Evolutionary conservation across 768 basidiomycete genomes (phyloP).

Genomic region (Cystofilobasidium bisporidii): DNA sequence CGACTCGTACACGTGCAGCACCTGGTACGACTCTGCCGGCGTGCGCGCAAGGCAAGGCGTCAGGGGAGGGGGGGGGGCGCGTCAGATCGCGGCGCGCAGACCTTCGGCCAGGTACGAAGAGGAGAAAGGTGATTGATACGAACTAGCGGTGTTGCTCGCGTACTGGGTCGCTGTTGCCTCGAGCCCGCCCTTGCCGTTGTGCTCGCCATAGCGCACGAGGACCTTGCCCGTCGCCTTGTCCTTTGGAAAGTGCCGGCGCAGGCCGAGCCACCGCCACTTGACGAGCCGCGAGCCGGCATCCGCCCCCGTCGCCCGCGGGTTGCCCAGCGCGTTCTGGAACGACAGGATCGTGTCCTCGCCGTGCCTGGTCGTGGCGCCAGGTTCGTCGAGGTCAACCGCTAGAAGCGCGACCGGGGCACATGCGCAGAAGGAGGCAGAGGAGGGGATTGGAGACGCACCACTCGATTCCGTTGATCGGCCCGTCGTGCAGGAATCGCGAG

Average conservation of each 20-base stretch:
- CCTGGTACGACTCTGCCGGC: background rate
- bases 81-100: background rate
- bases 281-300: background rate
- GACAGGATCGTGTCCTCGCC: slow-evolving; percentile 19
- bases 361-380: slow-evolving; percentile 14
- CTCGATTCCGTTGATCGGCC: slow-evolving; percentile 14
- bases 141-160: background rate
- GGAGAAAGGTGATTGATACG: no score
- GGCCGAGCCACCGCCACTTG: slow-evolving; percentile 23
- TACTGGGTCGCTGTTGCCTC: background rate
- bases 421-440: background rate
- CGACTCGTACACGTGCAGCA: background rate
- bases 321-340: background rate
- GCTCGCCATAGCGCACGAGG: slow-evolving; percentile 1
- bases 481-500: slow-evolving; percentile 2
- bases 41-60: no score
- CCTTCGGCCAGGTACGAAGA: no score
- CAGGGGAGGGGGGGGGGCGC: background rate
- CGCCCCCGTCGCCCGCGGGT: background rate
- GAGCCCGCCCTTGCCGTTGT: slow-evolving; percentile 9
- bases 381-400: background rate
- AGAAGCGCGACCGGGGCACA: no score
- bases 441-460: slow-evolving; percentile 11
- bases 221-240: background rate
- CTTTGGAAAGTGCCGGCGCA: slow-evolving; percentile 14